Percentiles rank a stretch among this genome's conserved stretches.
Conservation (phyloP, 2,329 filamentous ascomycete genomes). For the Fusarium scirpi region DNA sequence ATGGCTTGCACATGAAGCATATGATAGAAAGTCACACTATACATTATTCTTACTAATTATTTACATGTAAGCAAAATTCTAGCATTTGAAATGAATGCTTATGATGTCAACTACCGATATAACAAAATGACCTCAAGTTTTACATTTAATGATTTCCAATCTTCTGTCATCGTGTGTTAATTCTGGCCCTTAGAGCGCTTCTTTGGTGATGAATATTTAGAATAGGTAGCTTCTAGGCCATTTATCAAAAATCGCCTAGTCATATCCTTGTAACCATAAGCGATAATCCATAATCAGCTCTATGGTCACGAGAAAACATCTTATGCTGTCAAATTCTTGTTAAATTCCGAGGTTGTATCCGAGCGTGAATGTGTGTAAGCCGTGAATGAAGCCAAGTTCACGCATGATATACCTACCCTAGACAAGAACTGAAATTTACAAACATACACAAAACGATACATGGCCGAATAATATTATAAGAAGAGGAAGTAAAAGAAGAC, state of each 20-base stretch:
- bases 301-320: background rate
- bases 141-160: background rate
- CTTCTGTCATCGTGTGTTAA: background rate
- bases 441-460: background rate
- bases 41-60: background rate
- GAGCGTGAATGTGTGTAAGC: background rate
- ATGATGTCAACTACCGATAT: background rate
- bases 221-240: background rate
- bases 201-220: background rate
- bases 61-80: background rate
- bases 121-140: background rate
- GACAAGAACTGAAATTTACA: background rate
- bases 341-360: conserved; percentile 3
- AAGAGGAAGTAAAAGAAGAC: background rate
- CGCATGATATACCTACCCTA: conserved; percentile 12
- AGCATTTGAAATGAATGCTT: background rate
- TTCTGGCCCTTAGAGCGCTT: background rate
- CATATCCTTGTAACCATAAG: background rate
- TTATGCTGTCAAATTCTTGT: background rate
- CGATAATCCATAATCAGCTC: background rate
- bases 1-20: background rate
- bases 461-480: background rate
- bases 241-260: background rate
- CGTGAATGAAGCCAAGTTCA: conserved; percentile 8
- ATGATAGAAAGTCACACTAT: too few relatives aligned